Evolutionary conservation across 1,139 yeast species (phyloP).

Genomic region (Meyerozyma smithsonii): DNA sequence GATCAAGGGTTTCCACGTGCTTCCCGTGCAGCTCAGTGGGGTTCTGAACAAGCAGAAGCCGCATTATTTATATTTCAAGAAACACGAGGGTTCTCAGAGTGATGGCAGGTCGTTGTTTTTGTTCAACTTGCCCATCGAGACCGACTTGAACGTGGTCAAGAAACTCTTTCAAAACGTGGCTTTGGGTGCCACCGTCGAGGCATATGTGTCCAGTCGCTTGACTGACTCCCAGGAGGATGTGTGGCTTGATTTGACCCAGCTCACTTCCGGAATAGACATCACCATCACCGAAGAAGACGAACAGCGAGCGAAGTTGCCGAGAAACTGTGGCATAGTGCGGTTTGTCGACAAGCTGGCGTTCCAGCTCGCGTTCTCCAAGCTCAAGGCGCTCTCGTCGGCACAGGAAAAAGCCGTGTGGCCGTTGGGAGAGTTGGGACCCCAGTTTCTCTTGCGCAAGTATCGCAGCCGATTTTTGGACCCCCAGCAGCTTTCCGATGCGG

Average conservation of each 20-base stretch:
- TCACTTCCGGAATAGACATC: slow-evolving; percentile 57
- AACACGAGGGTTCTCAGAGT: slow-evolving; percentile 44
- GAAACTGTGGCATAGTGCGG: slow-evolving; percentile 66
- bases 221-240: slow-evolving; percentile 44
- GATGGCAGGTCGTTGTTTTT: slow-evolving; percentile 53
- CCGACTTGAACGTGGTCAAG: slow-evolving; percentile 50
- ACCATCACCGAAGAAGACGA: slow-evolving; percentile 17
- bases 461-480: slow-evolving; percentile 39
- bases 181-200: slow-evolving; percentile 57
- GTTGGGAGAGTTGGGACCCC: slow-evolving; percentile 22
- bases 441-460: slow-evolving; percentile 24
- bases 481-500: slow-evolving; percentile 43
- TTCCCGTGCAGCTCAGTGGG: slow-evolving; percentile 40
- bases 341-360: slow-evolving; percentile 75
- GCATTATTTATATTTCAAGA: slow-evolving; percentile 59
- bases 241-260: slow-evolving; percentile 53
- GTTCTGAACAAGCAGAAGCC: slow-evolving; percentile 20
- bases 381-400: slow-evolving; percentile 42
- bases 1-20: slow-evolving; percentile 53
- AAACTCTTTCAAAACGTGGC: slow-evolving; percentile 56
- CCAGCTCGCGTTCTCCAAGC: slow-evolving; percentile 57
- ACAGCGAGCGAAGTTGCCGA: slow-evolving; percentile 51
- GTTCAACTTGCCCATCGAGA: slow-evolving; percentile 69
- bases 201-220: slow-evolving; percentile 32
- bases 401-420: slow-evolving; percentile 29